phyloP scores from a whole-genome alignment of 2,329 filamentous ascomycete genomes.

The Aspergillus ibericus region DNA sequence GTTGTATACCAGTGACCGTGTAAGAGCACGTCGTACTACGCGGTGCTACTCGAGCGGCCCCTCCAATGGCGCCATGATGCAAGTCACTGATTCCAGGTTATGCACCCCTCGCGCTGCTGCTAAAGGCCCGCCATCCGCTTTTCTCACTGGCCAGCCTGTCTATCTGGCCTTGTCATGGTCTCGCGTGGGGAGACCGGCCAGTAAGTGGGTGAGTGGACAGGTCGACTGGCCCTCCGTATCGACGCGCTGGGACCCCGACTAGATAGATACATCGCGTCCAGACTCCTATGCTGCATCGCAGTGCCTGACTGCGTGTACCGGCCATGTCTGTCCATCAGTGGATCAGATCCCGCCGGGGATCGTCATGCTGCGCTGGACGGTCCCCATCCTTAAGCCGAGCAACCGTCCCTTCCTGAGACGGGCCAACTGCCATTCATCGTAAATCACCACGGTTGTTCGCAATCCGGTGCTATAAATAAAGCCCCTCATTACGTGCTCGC shows the following conservation, averaged over 20 bases:
- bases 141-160: not conserved
- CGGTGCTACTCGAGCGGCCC: not conserved
- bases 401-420: too few relatives aligned
- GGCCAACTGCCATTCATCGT: too few relatives aligned
- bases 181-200: not conserved
- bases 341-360: not conserved
- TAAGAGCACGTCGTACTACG: not conserved
- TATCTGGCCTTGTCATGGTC: not conserved
- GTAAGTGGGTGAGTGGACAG: too few relatives aligned
- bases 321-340: conserved; percentile 2
- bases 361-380: conserved; percentile 1
- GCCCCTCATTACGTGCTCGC: not conserved
- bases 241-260: not conserved
- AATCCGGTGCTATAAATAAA: conserved; percentile 1
- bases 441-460: not conserved
- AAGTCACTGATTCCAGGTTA: conserved; percentile 3
- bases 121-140: not conserved
- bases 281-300: not conserved
- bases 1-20: too few relatives aligned
- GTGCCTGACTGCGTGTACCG: not conserved
- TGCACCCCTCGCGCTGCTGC: not conserved
- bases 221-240: not conserved
- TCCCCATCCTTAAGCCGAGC: not conserved
- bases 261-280: not conserved
- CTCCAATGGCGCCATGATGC: not conserved